Percentiles rank a stretch among this genome's conserved stretches.
These are phyloP conservation scores for Botrytis porri DNA, from an alignment of 2,329 filamentous ascomycete species.

Conservation along the genomic window DNA sequence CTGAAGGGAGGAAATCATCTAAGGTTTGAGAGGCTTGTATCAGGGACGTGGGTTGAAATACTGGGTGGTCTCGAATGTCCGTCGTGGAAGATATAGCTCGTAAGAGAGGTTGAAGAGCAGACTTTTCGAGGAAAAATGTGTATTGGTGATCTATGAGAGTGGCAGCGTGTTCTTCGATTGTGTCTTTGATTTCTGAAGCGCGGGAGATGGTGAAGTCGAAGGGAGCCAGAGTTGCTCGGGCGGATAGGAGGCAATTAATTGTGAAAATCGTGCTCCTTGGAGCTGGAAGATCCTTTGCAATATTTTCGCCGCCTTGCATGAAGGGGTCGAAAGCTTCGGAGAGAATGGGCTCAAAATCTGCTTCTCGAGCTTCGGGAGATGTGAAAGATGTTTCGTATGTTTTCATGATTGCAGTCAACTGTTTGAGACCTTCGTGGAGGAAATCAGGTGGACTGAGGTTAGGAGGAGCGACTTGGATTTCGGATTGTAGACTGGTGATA, in stretches of 20 bases:
- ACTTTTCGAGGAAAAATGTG: conserved; percentile 68
- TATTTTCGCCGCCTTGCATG: conserved; percentile 68
- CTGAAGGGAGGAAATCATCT: conserved; percentile 89
- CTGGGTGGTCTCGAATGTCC: conserved; percentile 50
- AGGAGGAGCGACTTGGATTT: conserved; percentile 66
- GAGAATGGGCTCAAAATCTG: conserved; percentile 72
- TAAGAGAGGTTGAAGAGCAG: conserved; percentile 67
- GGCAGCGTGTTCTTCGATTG: conserved; percentile 53
- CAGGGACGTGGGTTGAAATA: conserved; percentile 61
- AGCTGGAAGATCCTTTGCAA: conserved; percentile 58
- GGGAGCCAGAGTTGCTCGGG: conserved; percentile 52
- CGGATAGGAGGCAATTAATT: conserved; percentile 66
- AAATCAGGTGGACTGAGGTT: conserved; percentile 79
- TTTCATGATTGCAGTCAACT: conserved; percentile 74
- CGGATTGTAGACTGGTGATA: conserved; percentile 68
- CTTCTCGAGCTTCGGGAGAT: conserved; percentile 54
- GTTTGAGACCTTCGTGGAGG: conserved; percentile 74
- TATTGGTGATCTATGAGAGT: conserved; percentile 67
- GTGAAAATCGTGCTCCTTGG: conserved; percentile 66
- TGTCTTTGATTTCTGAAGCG: conserved; percentile 53
- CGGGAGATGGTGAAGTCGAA: conserved; percentile 64
- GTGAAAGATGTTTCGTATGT: conserved; percentile 82
- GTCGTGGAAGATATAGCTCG: conserved; percentile 45
- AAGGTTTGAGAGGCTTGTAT: conserved; percentile 68
- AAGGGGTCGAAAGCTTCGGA: conserved; percentile 83